Conservation (phyloP, 768 basidiomycete species). For the Galerina sulciceps region DNA sequence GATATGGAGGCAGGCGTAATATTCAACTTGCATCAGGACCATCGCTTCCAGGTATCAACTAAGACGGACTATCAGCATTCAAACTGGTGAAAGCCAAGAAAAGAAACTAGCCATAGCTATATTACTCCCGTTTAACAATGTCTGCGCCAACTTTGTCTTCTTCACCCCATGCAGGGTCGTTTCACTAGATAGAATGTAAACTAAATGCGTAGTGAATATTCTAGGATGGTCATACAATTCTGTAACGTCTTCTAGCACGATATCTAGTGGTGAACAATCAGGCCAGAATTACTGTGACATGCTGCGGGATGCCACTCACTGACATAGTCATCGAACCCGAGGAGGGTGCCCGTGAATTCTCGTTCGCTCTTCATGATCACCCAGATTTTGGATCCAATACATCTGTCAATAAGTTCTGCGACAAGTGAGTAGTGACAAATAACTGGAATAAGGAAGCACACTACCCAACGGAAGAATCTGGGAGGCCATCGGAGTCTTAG, state of each 20-base stretch:
- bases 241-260: constrained; percentile 95
- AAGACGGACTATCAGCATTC: neutral
- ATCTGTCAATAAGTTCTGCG: constrained; percentile 93
- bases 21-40: constrained; percentile 28
- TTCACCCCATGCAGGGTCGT: constrained; percentile 82
- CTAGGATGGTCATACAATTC: constrained; percentile 76
- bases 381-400: constrained; percentile 97
- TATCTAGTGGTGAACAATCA: constrained; percentile 51
- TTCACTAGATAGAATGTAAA: constrained; percentile 58
- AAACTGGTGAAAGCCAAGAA: neutral
- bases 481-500: constrained; percentile 67
- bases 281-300: neutral
- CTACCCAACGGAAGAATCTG: constrained; percentile 92
- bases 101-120: constrained; percentile 83
- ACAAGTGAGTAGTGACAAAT: neutral
- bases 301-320: constrained; percentile 65
- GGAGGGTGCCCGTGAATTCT: constrained; percentile 93
- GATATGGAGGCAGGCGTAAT: neutral
- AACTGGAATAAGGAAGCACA: constrained; percentile 3
- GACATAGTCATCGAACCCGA: constrained; percentile 99
- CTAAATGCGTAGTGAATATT: neutral
- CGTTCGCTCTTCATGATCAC: constrained; percentile 98
- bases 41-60: constrained; percentile 44
- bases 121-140: constrained; percentile 91
- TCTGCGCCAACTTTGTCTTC: constrained; percentile 84